Evolutionary conservation across 2,329 filamentous ascomycete genomes (phyloP).

Genomic region (Colletotrichum eleusines): DNA sequence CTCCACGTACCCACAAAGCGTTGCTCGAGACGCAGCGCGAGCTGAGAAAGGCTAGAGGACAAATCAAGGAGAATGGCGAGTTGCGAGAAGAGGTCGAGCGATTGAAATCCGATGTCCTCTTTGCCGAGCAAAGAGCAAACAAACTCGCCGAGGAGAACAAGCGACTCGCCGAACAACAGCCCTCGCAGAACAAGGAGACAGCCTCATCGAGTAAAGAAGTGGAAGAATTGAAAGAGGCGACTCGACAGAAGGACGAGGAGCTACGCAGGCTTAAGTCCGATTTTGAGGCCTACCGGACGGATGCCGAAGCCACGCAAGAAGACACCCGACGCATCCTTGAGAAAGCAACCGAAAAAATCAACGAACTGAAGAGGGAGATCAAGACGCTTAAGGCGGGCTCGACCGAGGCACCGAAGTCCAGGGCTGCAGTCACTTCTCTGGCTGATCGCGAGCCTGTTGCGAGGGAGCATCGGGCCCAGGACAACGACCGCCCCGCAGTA

Average conservation of each 20-base stretch:
- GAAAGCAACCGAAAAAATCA: constrained; percentile 68
- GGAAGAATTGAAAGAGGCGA: constrained; percentile 53
- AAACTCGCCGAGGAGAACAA: constrained; percentile 54
- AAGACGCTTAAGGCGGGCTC: constrained; percentile 55
- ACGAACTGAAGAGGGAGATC: constrained; percentile 66
- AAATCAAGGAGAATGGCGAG: constrained; percentile 64
- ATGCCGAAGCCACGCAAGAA: constrained; percentile 64
- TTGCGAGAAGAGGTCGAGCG: constrained; percentile 66
- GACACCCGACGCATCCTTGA: constrained; percentile 68
- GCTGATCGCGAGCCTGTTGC: constrained; percentile 24
- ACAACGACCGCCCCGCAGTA: constrained; percentile 19
- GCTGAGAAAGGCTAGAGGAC: constrained; percentile 65
- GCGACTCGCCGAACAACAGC: constrained; percentile 44
- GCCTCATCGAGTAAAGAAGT: constrained; percentile 22
- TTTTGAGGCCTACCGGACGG: constrained; percentile 65
- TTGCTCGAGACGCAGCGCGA: constrained; percentile 67
- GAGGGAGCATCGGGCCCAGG: constrained; percentile 16
- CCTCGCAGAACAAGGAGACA: constrained; percentile 19
- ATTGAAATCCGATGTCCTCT: constrained; percentile 63
- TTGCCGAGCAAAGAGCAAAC: constrained; percentile 58
- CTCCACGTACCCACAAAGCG: constrained; percentile 64
- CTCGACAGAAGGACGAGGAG: constrained; percentile 61
- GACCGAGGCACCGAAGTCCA: constrained; percentile 31
- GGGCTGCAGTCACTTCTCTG: constrained; percentile 5
- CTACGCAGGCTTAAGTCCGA: constrained; percentile 63